Evolutionary conservation across 129 eudicot genomes (phyloP).

Genomic region (Oenanthe sinensis): DNA sequence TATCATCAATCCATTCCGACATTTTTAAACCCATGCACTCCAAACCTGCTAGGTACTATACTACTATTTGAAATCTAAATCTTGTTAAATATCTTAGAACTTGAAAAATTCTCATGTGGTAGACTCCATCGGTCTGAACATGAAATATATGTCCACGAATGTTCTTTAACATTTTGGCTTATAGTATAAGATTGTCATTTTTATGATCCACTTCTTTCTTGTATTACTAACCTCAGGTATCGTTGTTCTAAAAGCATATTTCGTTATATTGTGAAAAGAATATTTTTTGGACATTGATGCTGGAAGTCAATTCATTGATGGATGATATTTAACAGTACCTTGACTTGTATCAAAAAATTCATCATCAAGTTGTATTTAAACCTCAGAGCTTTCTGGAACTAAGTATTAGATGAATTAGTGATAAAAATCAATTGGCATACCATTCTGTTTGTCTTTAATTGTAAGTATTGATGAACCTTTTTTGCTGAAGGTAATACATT

Average conservation of each 20-base stretch:
- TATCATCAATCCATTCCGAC: neutral
- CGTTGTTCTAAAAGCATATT: neutral
- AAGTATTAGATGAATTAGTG: no score
- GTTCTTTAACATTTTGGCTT: no score
- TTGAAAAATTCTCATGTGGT: neutral
- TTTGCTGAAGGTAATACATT: neutral
- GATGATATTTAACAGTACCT: neutral
- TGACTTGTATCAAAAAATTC: no score
- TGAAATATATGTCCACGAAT: no score
- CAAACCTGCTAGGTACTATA: neutral
- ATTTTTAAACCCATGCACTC: neutral
- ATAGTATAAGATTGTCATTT: neutral
- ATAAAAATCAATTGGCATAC: no score
- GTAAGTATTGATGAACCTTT: neutral
- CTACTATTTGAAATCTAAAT: no score
- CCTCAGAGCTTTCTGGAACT: neutral
- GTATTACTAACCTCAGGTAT: no score
- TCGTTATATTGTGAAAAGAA: no score
- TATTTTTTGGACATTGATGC: neutral
- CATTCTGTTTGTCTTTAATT: neutral
- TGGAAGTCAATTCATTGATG: neutral
- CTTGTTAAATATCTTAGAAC: no score
- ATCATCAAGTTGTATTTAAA: neutral
- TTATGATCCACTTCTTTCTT: neutral
- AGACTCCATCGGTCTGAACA: neutral